Evolutionary conservation across 805 yeast genomes (phyloP), one percentile per base, ranked within the genome.

Genomic region (Candida nitratophila): DNA sequence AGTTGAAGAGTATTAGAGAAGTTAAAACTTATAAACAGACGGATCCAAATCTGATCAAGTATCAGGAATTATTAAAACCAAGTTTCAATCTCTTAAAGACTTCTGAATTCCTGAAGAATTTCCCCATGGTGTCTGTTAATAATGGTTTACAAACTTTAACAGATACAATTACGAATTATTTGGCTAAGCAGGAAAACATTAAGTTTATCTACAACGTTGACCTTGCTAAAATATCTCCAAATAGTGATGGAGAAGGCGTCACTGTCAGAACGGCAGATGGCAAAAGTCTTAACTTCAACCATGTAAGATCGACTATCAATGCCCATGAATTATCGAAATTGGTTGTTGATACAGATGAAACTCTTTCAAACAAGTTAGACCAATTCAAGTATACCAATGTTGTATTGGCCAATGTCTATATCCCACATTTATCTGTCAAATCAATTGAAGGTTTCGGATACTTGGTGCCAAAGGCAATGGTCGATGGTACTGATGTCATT

Each of bases 391-490:
- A 75, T 45, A 65, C 74, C 0, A 65, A 64, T 43, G 63, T 93
- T 16, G 73, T 80, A 20, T 71, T 91, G 44, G 85, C 81, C 20
- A 90, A 93, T 54, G 68, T 85, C 30, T 85, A 73, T 61, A 60
- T 80, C 39, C 77, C 80, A 17, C 65, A 57, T 34, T 61, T 55
- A 40, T 65, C 65, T 52, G 61, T 64, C 19, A 68, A 77, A n/a
- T 54, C 63, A 3, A 42, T 49, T 24, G 60, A 60, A 46, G 96
- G 97, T 33, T 91, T 91, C 70, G 99, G 99, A 1, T 87, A 84
- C 53, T 71, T 91, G 39, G 84, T 90, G 10, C 99, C 99, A 8
- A 68, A 70, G 47, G 48, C 63, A 4, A 48, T 52, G 51, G 63
- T 64, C 38, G 66, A 71, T 39, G 55, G 55, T 1, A 80, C 81